Evolutionary conservation across 257 asterid species (phyloP).

Genomic region (Perilla frutescens): DNA sequence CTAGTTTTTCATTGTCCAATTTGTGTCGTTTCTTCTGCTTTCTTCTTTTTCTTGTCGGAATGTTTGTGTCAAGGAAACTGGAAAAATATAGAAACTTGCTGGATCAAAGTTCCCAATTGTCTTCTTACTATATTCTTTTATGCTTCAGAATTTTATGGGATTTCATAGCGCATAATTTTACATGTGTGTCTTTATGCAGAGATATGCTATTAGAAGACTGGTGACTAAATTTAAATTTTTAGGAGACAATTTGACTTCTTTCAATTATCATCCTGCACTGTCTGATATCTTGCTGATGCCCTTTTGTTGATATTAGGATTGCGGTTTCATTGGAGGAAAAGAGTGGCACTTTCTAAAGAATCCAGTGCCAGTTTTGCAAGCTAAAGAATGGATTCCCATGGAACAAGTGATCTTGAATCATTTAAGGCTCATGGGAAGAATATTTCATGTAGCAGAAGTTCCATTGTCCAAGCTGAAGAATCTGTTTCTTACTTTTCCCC

Average conservation of each 20-base stretch:
- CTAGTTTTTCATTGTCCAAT: not conserved
- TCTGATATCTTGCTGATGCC: slow-evolving; percentile 24
- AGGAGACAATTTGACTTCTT: slow-evolving; percentile 3
- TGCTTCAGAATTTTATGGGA: not conserved
- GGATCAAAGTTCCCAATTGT: not conserved
- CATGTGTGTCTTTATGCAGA: not conserved
- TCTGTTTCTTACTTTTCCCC: slow-evolving; percentile 40
- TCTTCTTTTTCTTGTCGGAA: not conserved
- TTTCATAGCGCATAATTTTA: not conserved
- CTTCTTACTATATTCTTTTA: not conserved
- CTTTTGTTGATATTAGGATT: slow-evolving; percentile 39
- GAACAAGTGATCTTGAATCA: slow-evolving; percentile 38
- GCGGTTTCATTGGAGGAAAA: not conserved
- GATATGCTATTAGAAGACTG: not conserved
- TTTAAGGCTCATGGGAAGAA: slow-evolving; percentile 36
- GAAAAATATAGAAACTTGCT: not conserved
- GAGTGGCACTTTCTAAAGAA: slow-evolving; percentile 27
- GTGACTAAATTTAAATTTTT: slow-evolving; percentile 6
- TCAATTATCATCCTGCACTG: not conserved
- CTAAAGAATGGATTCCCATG: slow-evolving; percentile 41
- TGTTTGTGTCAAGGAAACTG: not conserved
- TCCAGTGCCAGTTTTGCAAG: slow-evolving; percentile 30
- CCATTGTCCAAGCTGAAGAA: slow-evolving; percentile 36
- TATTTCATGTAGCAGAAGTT: slow-evolving; percentile 31
- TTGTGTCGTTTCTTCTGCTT: not conserved